These are phyloP conservation scores for Pestalotiopsis sp. DNA, from an alignment of 2,329 filamentous ascomycete genomes.

Conservation along the genomic window DNA sequence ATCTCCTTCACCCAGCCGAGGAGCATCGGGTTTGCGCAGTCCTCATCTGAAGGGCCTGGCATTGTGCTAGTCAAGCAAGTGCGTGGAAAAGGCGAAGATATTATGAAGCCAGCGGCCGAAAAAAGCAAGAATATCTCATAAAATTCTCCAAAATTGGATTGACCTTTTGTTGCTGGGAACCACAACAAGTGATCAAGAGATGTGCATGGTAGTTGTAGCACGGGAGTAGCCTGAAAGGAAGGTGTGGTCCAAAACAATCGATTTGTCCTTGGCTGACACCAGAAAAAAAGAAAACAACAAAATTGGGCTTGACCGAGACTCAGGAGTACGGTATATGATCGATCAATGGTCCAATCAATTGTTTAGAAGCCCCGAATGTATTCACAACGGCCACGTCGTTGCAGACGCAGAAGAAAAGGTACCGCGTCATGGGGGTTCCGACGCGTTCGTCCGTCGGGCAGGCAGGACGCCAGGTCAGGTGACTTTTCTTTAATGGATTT, in stretches of 20 bases:
- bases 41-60: conserved; percentile 27
- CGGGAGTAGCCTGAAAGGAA: too few species aligned
- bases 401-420: background rate
- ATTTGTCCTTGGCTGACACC: too few species aligned
- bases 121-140: background rate
- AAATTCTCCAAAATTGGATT: background rate
- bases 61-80: background rate
- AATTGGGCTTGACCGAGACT: too few species aligned
- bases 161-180: too few species aligned
- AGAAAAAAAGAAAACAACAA: too few species aligned
- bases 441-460: background rate
- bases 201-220: too few species aligned
- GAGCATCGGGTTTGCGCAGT: conserved; percentile 71
- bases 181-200: too few species aligned
- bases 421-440: background rate
- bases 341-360: background rate
- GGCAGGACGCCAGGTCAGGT: conserved; percentile 14
- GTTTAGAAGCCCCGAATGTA: background rate
- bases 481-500: conserved; percentile 13
- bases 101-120: background rate
- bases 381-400: background rate
- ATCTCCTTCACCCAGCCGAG: conserved; percentile 78
- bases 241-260: too few species aligned
- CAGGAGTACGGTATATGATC: background rate
- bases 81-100: background rate